Evolutionary conservation across 345 rosid species (phyloP).

Genomic region (Ceriops zippeliana): DNA sequence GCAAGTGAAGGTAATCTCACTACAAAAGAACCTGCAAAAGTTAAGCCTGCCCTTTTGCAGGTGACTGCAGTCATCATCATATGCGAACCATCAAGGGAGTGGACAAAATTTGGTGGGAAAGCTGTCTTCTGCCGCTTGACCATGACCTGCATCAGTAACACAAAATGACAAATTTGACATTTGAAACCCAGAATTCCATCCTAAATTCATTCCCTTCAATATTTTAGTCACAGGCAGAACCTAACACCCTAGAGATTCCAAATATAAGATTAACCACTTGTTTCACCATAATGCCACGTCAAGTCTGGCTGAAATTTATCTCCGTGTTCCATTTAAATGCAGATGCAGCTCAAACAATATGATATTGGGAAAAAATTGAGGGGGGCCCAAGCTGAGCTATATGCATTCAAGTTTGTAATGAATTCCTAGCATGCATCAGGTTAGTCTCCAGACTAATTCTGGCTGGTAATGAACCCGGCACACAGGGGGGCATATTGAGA

Average conservation of each 20-base stretch:
- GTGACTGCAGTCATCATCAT: constrained; percentile 99
- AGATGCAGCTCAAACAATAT: too few relatives aligned
- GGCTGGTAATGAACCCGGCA: too few relatives aligned
- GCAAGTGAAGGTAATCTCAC: constrained; percentile 1
- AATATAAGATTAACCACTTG: background rate
- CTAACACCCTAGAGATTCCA: background rate
- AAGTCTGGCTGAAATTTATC: background rate
- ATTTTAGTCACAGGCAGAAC: background rate
- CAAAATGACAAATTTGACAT: background rate
- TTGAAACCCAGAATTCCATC: background rate
- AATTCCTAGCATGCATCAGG: background rate
- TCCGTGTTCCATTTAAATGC: too few relatives aligned
- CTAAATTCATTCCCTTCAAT: background rate
- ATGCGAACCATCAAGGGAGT: constrained; percentile 96
- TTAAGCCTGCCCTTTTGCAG: constrained; percentile 75
- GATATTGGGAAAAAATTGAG: too few relatives aligned
- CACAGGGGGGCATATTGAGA: too few relatives aligned
- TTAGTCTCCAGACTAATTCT: background rate
- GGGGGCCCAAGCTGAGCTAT: too few relatives aligned
- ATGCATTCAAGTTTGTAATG: background rate
- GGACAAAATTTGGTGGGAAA: constrained; percentile 97
- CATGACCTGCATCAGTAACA: constrained; percentile 47
- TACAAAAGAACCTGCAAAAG: constrained; percentile 68
- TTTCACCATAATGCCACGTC: background rate
- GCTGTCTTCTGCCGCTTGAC: constrained; percentile 88